Evolutionary conservation across 1,284 basidiomycete genomes (phyloP), one percentile per base, ranked within the genome.

Genomic region (Ganoderma sp.): DNA sequence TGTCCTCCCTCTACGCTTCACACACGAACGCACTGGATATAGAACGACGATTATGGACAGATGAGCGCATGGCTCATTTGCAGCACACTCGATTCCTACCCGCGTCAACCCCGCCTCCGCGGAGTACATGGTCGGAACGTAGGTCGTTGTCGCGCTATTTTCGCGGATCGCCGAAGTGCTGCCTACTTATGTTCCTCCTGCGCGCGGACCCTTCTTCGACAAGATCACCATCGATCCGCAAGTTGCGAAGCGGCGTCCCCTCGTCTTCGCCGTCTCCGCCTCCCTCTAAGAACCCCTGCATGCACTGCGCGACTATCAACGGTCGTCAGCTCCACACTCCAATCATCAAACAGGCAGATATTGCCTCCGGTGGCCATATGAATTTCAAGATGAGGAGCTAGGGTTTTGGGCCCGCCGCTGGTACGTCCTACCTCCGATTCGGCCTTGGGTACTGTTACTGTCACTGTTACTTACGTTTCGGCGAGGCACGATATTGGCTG

Each of bases 61-160:
- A 95, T 95, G 92, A 92, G 90, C 74, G 90, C 93, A 0, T 95
- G 93, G 93, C 95, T 91, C 75, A 83, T 94, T 12, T 95, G 94
- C 79, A 89, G 88, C 57, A 88, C 91, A 1, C 83, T 96, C 76
- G 93, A 94, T 0, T 91, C 95, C 79, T 95, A 95, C 74, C 93
- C 25, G 93, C n/a, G 92, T 95, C 63, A 89, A 94, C 76, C 92
- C 93, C 0, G 90, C 90, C 0, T 90, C 89, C 0, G 86, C 87
- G 9, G 86, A 88, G 73, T 94, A 94, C 69, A 83, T 94, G 64
- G 82, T 94, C 56, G 92, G 92, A 70, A 87, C 89, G 85, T 90
- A 64, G 62, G 32, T 28, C 25, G 80, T 76, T 1, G 75, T 61
- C 22, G 1, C 5, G 43, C 9, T 14, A 3, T 34, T 80, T 80